Conservation (phyloP, 257 asterid genomes). For the Eustoma russellianum region DNA sequence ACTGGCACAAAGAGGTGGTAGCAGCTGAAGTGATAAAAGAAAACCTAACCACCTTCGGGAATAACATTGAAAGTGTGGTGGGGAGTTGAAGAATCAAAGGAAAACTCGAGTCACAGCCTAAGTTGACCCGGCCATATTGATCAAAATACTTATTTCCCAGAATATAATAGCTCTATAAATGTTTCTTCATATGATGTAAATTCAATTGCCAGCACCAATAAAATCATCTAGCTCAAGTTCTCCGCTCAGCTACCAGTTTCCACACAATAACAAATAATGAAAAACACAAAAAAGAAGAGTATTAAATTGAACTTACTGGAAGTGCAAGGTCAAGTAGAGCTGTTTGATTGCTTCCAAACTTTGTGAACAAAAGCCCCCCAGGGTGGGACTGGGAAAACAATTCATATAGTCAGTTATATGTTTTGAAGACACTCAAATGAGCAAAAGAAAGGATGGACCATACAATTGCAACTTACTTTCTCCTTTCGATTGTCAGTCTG, state of each 20-base stretch:
- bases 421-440: not conserved
- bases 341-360: slow-evolving; percentile 86
- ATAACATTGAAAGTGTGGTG: too few species aligned
- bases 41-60: too few species aligned
- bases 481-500: slow-evolving; percentile 83
- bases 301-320: slow-evolving; percentile 45
- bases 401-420: slow-evolving; percentile 1
- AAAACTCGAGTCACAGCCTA: too few species aligned
- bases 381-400: slow-evolving; percentile 54
- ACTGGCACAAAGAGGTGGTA: not conserved
- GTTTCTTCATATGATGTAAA: too few species aligned
- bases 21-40: not conserved
- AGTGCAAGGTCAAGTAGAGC: slow-evolving; percentile 88
- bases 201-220: too few species aligned
- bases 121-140: too few species aligned
- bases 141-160: too few species aligned
- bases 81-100: too few species aligned
- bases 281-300: not conserved
- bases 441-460: slow-evolving; percentile 5
- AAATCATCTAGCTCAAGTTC: too few species aligned
- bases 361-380: slow-evolving; percentile 72
- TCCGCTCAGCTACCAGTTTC: too few species aligned
- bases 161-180: too few species aligned
- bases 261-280: not conserved
- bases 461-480: slow-evolving; percentile 45